Percentiles rank a stretch among this genome's conserved stretches.
These are phyloP conservation scores for Phytophthora syringae DNA, from an alignment of 352 stramenopile species.

Conservation along the genomic window DNA sequence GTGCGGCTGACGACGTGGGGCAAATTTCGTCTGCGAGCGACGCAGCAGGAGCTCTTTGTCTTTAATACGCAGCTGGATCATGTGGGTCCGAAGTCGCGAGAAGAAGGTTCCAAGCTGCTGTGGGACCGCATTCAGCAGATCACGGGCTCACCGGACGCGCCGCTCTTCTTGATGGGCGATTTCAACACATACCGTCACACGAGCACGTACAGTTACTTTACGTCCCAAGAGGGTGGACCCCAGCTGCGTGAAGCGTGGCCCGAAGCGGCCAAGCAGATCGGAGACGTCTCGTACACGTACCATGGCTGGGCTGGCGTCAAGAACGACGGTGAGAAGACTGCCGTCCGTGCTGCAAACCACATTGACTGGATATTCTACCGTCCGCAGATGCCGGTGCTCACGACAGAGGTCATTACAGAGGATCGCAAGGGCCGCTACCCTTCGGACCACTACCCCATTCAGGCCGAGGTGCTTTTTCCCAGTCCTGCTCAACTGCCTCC, in stretches of 20 bases:
- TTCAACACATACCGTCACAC: constrained; percentile 90
- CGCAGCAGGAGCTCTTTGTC: constrained; percentile 72
- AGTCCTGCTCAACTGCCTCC: constrained; percentile 62
- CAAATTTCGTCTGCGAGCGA: constrained; percentile 67
- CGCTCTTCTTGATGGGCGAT: constrained; percentile 82
- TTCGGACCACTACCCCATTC: constrained; percentile 90
- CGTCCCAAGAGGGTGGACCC: constrained; percentile 58
- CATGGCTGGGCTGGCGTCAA: constrained; percentile 87
- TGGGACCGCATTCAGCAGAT: constrained; percentile 72
- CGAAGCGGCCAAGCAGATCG: constrained; percentile 68
- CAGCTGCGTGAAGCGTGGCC: constrained; percentile 79
- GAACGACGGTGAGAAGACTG: constrained; percentile 77
- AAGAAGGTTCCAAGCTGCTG: constrained; percentile 60
- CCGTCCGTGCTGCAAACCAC: constrained; percentile 77
- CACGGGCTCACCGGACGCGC: constrained; percentile 43
- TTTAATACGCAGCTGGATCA: constrained; percentile 86
- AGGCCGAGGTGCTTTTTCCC: constrained; percentile 80
- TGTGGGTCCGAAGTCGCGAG: constrained; percentile 56
- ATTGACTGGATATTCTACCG: constrained; percentile 92
- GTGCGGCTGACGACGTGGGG: constrained; percentile 79
- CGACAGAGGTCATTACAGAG: constrained; percentile 86
- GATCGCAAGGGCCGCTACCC: constrained; percentile 81
- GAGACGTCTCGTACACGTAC: constrained; percentile 86
- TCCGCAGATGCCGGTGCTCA: constrained; percentile 75
- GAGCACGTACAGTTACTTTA: constrained; percentile 84